Base-by-base conservation (phyloP, 805 yeast genomes). In the Metschnikowia anglica region DNA sequence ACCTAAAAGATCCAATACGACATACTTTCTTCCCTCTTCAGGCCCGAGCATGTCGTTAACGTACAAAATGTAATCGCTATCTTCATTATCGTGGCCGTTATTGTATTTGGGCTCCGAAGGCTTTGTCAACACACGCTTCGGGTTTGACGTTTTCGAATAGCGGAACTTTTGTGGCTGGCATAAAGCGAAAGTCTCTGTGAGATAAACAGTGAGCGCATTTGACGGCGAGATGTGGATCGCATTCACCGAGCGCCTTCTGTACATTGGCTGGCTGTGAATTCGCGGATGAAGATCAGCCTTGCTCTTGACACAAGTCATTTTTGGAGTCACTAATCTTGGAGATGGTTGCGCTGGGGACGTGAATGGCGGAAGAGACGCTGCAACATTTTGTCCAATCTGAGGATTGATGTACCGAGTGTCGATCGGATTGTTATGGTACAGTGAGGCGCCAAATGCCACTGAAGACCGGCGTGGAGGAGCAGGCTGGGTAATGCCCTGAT, bases 1-100 rank as follows among this genome's bases (percentile, higher is more conserved):
- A 0, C 99, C 99, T 31, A 93, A 66, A 12, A 93, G 74, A 62
- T 91, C 98, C 44, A 93, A 68, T 4, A 93, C 97, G 56, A 93
- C 73, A 60, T 90, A 91, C 59, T 87, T 85, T 41, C 90, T 73
- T 45, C 88, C 90, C 51, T 87, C 93, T 53, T 85, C 88, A 3
- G 80, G 74, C 4, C 99, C 98, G 30, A 93, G 68, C 18, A 93
- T 81, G 61, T 95, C 99, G 62, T 95, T 93, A 17, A 93, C 99
- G 53, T 89, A 91, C 15, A 95, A 68, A 43, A 93, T 91, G 59
- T 90, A 91, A 65, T 93, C 97, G 60, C 85, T 80, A 43, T 88
- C 89, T 49, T 80, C 83, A 61, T 93, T 93, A 65, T 93, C 99
- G 58, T 58, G 77, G 6, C 97, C 97, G 56, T 85, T 81, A 60